Percentiles rank a stretch among this genome's conserved stretches.
Conservation (phyloP, 2,329 filamentous ascomycete species). For the Aureobasidium sp. region DNA sequence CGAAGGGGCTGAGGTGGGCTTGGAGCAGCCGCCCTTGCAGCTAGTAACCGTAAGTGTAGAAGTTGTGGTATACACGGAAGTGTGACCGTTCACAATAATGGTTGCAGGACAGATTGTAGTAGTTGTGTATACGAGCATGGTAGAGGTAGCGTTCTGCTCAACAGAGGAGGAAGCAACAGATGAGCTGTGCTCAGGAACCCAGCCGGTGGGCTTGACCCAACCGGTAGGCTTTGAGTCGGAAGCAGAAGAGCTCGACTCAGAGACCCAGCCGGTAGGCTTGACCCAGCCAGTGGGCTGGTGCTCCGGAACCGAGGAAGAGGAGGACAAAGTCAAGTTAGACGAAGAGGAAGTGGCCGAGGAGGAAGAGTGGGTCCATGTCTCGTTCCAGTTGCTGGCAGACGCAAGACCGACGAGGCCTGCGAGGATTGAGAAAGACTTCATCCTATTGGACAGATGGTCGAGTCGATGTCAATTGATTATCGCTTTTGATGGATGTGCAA, state of each 20-base stretch:
- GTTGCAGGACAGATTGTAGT: conserved; percentile 19
- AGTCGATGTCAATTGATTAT: neutral
- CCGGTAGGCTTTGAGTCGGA: neutral
- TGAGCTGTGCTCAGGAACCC: conserved; percentile 11
- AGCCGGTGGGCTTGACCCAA: neutral
- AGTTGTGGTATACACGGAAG: neutral
- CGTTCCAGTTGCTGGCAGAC: neutral
- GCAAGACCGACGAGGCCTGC: conserved; percentile 14
- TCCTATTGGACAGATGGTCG: neutral
- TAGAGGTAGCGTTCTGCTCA: conserved; percentile 21
- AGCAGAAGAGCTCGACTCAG: neutral
- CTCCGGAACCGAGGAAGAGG: neutral
- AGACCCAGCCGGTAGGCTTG: neutral
- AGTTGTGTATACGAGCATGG: conserved; percentile 20
- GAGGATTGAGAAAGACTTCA: conserved; percentile 13
- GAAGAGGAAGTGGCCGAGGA: neutral
- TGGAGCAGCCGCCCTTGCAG: neutral
- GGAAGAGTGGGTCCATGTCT: neutral
- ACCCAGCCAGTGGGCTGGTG: neutral
- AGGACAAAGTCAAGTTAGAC: neutral
- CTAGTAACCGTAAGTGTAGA: neutral
- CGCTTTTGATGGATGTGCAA: conserved; percentile 11
- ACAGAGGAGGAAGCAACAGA: conserved; percentile 19
- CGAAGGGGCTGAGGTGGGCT: neutral
- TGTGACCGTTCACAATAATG: neutral